phyloP scores from a whole-genome alignment of 768 basidiomycete species.

The Pholiota conissans region DNA sequence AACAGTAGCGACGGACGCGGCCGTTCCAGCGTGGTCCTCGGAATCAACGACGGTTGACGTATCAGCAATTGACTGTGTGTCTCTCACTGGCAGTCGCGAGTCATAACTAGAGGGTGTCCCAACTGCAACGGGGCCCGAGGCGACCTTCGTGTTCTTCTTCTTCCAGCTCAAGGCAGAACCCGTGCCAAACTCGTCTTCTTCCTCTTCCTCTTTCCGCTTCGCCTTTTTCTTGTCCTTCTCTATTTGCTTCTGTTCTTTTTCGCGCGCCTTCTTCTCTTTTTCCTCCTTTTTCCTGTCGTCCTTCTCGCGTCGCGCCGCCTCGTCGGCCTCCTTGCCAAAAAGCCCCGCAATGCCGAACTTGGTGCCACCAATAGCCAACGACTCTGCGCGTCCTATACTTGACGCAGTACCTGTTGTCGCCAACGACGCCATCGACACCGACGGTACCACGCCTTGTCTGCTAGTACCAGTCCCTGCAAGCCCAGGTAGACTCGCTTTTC shows the following conservation, averaged over 20 bases:
- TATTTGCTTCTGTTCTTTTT: constrained; percentile 12
- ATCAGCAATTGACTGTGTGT: not conserved
- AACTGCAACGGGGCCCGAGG: not conserved
- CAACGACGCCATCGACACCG: not conserved
- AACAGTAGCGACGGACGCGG: not conserved
- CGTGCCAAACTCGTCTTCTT: constrained; percentile 10
- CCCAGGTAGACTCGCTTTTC: constrained; percentile 10
- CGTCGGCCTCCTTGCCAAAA: constrained; percentile 9
- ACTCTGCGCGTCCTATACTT: not conserved
- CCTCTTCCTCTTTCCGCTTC: constrained; percentile 26
- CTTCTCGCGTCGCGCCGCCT: constrained; percentile 3
- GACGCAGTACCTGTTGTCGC: not conserved
- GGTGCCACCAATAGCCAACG: not conserved
- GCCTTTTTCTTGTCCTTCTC: constrained; percentile 11
- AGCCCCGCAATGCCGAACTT: constrained; percentile 15
- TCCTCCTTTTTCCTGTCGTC: constrained; percentile 14
- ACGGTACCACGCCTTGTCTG: not conserved
- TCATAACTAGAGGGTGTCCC: not conserved
- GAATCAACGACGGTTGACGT: not conserved
- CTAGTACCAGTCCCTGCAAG: not conserved
- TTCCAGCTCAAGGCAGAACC: constrained; percentile 14
- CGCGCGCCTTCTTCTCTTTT: constrained; percentile 38
- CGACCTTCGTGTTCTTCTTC: constrained; percentile 2
- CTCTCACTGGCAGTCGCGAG: not conserved
- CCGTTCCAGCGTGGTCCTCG: not conserved